A percentile compares a stretch with the other conserved stretches of the same genome.
Conservation (phyloP, 2,329 filamentous ascomycete genomes). For the Penicillium digitatum region DNA sequence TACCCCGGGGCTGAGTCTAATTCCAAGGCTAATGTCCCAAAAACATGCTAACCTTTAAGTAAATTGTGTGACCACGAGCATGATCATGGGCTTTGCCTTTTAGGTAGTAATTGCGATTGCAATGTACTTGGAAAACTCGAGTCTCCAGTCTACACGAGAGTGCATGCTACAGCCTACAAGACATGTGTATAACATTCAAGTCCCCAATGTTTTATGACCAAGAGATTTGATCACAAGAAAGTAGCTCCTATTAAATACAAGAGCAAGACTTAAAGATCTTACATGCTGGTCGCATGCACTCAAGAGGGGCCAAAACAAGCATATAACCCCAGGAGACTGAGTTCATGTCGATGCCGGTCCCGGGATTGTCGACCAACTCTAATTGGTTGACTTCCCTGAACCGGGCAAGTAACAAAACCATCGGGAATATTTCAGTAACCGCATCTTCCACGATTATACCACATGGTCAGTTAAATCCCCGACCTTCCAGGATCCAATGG, state of each 20-base stretch:
- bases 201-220: too few relatives aligned
- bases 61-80: not conserved
- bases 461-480: slow-evolving; percentile 3
- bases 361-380: not conserved
- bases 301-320: not conserved
- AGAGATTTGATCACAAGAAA: not conserved
- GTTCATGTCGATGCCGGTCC: not conserved
- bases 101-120: not conserved
- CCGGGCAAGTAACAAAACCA: not conserved
- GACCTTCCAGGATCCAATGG: not conserved
- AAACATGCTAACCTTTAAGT: not conserved
- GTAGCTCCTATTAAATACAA: too few relatives aligned
- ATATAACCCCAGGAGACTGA: not conserved
- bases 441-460: not conserved
- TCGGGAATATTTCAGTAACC: not conserved
- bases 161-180: too few relatives aligned
- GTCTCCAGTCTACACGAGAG: not conserved
- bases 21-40: not conserved
- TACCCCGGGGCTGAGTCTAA: not conserved
- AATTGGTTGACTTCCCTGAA: slow-evolving; percentile 4
- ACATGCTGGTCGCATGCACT: not conserved
- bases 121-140: not conserved
- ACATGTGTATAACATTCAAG: not conserved
- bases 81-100: not conserved
- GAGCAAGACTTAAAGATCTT: not conserved